These are phyloP conservation scores for Cladobotryum mycophilum DNA, from an alignment of 2,329 filamentous ascomycete species.

Conservation along the genomic window DNA sequence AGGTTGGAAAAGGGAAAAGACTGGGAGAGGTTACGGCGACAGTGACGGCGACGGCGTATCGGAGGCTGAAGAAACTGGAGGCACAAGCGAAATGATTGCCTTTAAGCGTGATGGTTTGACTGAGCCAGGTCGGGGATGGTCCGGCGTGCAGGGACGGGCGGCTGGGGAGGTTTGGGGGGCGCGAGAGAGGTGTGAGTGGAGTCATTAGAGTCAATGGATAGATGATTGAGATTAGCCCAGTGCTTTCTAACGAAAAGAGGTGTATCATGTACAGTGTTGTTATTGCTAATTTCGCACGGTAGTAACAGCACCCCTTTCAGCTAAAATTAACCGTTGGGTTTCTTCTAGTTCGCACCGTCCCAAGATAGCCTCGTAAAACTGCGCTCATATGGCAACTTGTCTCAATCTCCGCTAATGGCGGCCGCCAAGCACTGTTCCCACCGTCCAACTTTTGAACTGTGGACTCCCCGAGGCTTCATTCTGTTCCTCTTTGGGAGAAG, in stretches of 20 bases:
- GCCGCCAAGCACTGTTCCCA: conserved; percentile 13
- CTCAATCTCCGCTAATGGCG: conserved; percentile 13
- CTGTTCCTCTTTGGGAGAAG: conserved; percentile 12
- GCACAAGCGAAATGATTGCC: conserved; percentile 49
- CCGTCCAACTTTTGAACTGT: conserved; percentile 7
- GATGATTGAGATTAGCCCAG: conserved; percentile 36
- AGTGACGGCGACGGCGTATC: conserved; percentile 28
- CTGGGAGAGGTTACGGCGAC: conserved; percentile 14
- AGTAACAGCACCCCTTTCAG: not conserved
- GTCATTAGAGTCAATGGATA: conserved; percentile 30
- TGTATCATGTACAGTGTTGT: conserved; percentile 18
- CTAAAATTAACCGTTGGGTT: not conserved
- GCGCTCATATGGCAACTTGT: conserved; percentile 7
- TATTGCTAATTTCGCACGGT: not conserved
- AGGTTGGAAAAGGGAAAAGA: conserved; percentile 9
- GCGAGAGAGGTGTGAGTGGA: conserved; percentile 34
- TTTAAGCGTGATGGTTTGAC: conserved; percentile 36
- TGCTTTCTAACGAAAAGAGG: conserved; percentile 17
- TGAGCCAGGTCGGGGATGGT: conserved; percentile 27
- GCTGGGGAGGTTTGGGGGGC: conserved; percentile 19
- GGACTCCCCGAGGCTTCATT: conserved; percentile 3
- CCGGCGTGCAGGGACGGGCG: conserved; percentile 21
- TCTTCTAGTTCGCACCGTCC: not conserved
- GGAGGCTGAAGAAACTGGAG: conserved; percentile 41
- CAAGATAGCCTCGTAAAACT: conserved; percentile 6